These are phyloP conservation scores for Brettanomyces anomalus DNA, from an alignment of 805 yeast genomes.

Conservation along the genomic window DNA sequence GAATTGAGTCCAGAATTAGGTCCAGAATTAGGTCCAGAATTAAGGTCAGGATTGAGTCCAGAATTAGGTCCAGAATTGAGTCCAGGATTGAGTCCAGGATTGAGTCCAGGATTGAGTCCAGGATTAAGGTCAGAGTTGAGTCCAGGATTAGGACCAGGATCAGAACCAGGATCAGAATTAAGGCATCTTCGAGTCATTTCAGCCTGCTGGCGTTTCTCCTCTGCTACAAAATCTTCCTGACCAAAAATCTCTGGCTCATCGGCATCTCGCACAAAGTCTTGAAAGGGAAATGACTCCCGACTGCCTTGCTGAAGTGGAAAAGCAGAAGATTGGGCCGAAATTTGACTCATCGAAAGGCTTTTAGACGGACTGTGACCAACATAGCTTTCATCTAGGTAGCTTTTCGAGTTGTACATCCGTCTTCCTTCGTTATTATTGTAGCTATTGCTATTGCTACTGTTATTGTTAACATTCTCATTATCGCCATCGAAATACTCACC, in stretches of 20 bases:
- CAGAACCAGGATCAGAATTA: too few species aligned
- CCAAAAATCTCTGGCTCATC: slow-evolving; percentile 22
- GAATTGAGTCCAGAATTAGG: too few species aligned
- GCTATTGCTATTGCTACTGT: neutral
- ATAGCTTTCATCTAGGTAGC: neutral
- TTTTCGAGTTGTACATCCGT: neutral
- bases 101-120: too few species aligned
- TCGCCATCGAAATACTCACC: neutral
- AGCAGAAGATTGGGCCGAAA: neutral
- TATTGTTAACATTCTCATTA: neutral
- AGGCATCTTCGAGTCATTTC: too few species aligned
- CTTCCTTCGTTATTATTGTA: neutral
- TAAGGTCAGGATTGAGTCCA: too few species aligned
- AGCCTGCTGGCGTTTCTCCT: slow-evolving; percentile 9
- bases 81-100: too few species aligned
- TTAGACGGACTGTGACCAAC: neutral
- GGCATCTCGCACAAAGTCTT: slow-evolving; percentile 18
- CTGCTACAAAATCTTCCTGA: slow-evolving; percentile 7
- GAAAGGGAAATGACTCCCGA: slow-evolving; percentile 11
- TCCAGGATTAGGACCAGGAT: too few species aligned
- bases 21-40: too few species aligned
- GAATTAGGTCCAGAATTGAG: too few species aligned
- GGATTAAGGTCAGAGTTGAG: too few species aligned
- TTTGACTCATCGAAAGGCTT: slow-evolving; percentile 3
- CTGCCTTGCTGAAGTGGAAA: neutral